Conservation (phyloP, 2,329 filamentous ascomycete genomes). For the Pyrenophora tritici-repentis region DNA sequence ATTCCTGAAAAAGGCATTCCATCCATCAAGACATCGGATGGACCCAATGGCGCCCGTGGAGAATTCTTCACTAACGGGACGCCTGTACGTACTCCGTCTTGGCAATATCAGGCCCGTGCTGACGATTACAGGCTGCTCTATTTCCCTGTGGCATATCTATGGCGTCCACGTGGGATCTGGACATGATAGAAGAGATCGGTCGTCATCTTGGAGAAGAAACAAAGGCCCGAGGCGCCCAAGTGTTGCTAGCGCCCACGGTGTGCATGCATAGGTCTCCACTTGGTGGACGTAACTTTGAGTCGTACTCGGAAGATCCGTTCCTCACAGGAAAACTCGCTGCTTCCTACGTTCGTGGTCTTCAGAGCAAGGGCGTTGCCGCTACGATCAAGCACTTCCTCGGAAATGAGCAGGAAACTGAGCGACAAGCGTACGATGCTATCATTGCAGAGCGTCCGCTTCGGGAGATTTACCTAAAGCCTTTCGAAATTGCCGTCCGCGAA, state of each 20-base stretch:
- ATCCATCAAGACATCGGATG: constrained; percentile 68
- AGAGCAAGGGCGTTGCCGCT: constrained; percentile 74
- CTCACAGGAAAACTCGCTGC: constrained; percentile 75
- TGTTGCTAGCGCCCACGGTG: constrained; percentile 76
- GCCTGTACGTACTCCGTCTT: constrained; percentile 40
- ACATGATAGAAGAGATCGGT: constrained; percentile 71
- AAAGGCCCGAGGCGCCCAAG: constrained; percentile 73
- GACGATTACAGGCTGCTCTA: constrained; percentile 65
- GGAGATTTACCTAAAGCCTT: constrained; percentile 75
- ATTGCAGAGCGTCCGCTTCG: constrained; percentile 68
- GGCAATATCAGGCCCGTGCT: constrained; percentile 12
- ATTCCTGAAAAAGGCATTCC: constrained; percentile 66
- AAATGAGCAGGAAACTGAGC: constrained; percentile 75
- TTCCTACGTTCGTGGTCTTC: constrained; percentile 72
- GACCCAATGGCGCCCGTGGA: constrained; percentile 71
- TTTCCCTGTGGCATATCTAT: constrained; percentile 81
- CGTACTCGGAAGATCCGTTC: constrained; percentile 81
- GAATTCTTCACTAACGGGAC: constrained; percentile 66
- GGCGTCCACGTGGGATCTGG: constrained; percentile 77
- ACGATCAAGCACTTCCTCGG: constrained; percentile 79
- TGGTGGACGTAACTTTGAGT: constrained; percentile 86
- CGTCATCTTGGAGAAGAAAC: constrained; percentile 72
- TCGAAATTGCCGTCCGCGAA: constrained; percentile 72
- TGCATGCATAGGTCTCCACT: constrained; percentile 83
- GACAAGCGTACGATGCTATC: constrained; percentile 67